Percentiles rank a stretch among this genome's conserved stretches.
These are phyloP conservation scores for Penicillium coprophilum DNA, from an alignment of 495 filamentous ascomycete species.

Conservation along the genomic window DNA sequence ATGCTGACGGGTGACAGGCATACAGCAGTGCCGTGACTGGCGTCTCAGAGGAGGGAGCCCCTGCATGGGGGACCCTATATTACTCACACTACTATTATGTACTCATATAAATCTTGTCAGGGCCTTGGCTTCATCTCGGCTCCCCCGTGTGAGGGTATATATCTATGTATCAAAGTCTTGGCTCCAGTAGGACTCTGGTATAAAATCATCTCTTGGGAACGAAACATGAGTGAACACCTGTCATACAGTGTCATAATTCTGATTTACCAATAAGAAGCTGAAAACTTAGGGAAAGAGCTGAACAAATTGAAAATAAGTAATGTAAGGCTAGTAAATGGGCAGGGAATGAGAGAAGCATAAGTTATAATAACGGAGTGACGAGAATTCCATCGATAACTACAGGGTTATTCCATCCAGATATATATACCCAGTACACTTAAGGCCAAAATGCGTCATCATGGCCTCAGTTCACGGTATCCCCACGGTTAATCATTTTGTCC, in stretches of 20 bases:
- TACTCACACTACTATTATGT: background rate
- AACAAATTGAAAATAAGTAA: background rate
- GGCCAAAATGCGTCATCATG: no score
- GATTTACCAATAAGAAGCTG: background rate
- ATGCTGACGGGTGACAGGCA: constrained; percentile 9
- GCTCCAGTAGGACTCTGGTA: background rate
- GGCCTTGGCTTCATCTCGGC: background rate
- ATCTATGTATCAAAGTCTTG: constrained; percentile 5
- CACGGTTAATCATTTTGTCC: background rate
- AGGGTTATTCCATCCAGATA: background rate
- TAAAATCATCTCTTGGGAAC: background rate
- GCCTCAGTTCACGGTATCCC: background rate
- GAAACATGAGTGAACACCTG: background rate
- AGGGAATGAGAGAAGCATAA: background rate
- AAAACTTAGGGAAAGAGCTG: background rate
- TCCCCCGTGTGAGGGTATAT: constrained; percentile 1
- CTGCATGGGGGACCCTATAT: constrained; percentile 1
- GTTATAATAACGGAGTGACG: background rate
- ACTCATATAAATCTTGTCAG: background rate
- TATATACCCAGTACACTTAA: background rate
- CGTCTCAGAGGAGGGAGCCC: constrained; percentile 6
- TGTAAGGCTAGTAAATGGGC: background rate
- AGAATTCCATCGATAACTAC: background rate
- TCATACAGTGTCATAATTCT: background rate
- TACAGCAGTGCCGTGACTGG: constrained; percentile 11